Evolutionary conservation across 768 basidiomycete species (phyloP).

Genomic region (Strobilomyces dryophilus): DNA sequence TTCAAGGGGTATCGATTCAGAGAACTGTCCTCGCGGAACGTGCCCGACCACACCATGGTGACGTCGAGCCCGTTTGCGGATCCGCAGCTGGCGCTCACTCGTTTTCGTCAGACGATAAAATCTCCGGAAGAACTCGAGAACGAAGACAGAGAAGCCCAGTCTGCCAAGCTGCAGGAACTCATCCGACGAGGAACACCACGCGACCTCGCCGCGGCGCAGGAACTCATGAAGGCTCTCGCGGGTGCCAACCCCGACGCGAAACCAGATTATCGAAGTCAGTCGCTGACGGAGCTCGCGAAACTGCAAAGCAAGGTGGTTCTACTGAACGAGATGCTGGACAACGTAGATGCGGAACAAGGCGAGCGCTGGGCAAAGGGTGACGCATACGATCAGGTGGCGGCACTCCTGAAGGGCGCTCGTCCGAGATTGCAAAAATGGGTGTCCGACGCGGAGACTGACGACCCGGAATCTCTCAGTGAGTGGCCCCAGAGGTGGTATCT

Average conservation of each 20-base stretch:
- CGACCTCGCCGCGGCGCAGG: constrained; percentile 92
- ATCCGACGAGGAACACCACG: constrained; percentile 94
- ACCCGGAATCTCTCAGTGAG: constrained; percentile 85
- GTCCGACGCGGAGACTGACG: constrained; percentile 84
- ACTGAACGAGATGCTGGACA: constrained; percentile 97
- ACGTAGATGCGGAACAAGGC: constrained; percentile 65
- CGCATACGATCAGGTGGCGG: constrained; percentile 94
- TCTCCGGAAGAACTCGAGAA: constrained; percentile 94
- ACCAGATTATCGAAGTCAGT: constrained; percentile 90
- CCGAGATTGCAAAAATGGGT: constrained; percentile 99
- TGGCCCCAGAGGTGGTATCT: neutral
- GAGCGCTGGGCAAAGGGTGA: constrained; percentile 87
- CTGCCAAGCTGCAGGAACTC: constrained; percentile 97
- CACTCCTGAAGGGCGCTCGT: constrained; percentile 72
- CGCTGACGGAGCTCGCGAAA: constrained; percentile 86
- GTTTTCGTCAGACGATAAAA: constrained; percentile 69
- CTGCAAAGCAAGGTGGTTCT: constrained; percentile 92
- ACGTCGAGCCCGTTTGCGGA: neutral
- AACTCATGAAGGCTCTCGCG: constrained; percentile 93
- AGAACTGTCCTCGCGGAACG: constrained; percentile 34
- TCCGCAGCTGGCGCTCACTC: neutral
- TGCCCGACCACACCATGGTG: constrained; percentile 22
- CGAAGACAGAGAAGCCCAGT: constrained; percentile 92
- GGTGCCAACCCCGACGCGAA: constrained; percentile 94
- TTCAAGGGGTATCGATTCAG: constrained; percentile 91